Evolutionary conservation across 1,284 basidiomycete species (phyloP), one percentile per base, ranked within the genome.

Genomic region (Athelia psychrophila): DNA sequence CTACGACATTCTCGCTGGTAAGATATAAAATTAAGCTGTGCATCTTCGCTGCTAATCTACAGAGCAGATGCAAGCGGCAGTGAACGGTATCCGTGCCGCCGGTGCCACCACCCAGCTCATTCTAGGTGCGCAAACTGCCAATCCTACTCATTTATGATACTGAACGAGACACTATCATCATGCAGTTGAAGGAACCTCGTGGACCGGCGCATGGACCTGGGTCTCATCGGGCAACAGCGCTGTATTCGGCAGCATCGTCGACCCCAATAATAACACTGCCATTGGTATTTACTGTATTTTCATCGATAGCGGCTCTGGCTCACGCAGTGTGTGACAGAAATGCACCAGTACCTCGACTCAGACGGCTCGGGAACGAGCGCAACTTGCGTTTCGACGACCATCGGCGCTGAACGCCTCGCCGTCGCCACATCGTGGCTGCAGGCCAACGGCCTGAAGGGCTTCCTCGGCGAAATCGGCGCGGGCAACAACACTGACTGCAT

Each of bases 331-430:
- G 52, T 25, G 23, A 46, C 51, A 78, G 79, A 85, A 64, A 84
- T 86, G 82, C 82, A 85, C 63, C 82, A 85, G 64, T 86, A 86
- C 70, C 80, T 85, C 56, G 83, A 84, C 65, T 79, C 76, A 47
- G 83, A 86, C 62, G 76, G 80, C 57, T 83, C 81, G 44, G 83
- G 83, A 49, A 84, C 83, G 5, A 74, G 65, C 45, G 64, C 60
- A 4, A 74, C 69, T 24, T 85, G 83, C 60, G 83, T 85, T 18
- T 81, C 77, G 10, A 69, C 76, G 18, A 83, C 81, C 23, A 83
- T 85, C 60, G 80, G 79, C 52, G 75, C 74, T 23, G 77, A 81
- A 56, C 81, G 82, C 57, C 65, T 85, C 47, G 70, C 75, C 36
- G 75, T 62, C 44, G 82, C 83, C 4, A 84, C 83, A 3, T 58